Percentiles rank a stretch among this genome's conserved stretches.
phyloP scores from a whole-genome alignment of 768 basidiomycete species.

The Trametes elegans region DNA sequence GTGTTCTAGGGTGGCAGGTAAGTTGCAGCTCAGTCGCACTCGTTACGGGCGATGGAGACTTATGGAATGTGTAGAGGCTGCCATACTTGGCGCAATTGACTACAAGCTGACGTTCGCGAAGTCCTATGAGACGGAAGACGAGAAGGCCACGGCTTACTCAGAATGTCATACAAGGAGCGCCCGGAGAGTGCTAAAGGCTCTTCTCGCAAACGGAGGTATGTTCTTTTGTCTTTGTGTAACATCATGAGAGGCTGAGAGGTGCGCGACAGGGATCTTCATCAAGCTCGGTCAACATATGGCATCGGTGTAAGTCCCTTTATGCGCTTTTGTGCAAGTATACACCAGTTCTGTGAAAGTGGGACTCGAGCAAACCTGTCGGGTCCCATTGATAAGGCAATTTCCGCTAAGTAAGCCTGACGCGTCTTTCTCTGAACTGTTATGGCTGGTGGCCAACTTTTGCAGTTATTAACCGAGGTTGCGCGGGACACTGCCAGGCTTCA shows the following conservation, averaged over 20 bases:
- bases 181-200: slow-evolving; percentile 70
- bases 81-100: slow-evolving; percentile 62
- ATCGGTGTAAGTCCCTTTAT: slow-evolving; percentile 46
- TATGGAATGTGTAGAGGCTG: slow-evolving; percentile 47
- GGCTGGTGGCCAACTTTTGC: too few species aligned
- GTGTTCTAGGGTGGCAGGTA: slow-evolving; percentile 76
- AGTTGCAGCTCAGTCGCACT: slow-evolving; percentile 30
- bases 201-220: slow-evolving; percentile 85
- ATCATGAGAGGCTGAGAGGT: background rate
- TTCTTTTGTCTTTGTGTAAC: background rate
- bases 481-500: too few species aligned
- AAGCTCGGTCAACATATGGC: slow-evolving; percentile 90
- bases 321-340: fast-evolving
- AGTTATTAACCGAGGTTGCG: too few species aligned
- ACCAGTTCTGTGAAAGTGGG: too few species aligned
- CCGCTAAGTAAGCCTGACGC: too few species aligned
- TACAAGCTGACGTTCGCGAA: slow-evolving; percentile 68
- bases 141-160: slow-evolving; percentile 56
- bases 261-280: slow-evolving; percentile 67
- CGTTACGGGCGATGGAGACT: background rate
- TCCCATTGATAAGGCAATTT: too few species aligned
- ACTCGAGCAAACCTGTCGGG: too few species aligned
- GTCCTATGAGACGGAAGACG: slow-evolving; percentile 49
- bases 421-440: too few species aligned
- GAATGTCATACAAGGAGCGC: slow-evolving; percentile 86